Evolutionary conservation across 495 filamentous ascomycete genomes (phyloP), one percentile per base, ranked within the genome.

Genomic region (Amniculicola lignicola): DNA sequence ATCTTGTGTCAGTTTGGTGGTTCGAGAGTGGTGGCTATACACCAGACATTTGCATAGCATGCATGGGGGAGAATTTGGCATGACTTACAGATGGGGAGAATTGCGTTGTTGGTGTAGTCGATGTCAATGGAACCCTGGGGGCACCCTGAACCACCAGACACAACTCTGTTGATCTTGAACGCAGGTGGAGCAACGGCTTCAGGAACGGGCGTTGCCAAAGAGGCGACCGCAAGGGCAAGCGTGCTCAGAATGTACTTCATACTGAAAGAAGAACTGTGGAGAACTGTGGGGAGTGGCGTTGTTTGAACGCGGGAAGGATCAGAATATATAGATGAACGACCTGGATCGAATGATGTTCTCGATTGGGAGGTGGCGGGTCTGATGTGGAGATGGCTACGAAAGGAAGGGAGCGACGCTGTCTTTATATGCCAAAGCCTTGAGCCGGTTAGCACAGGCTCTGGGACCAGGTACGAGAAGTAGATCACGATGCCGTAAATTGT

Each of bases 81-180:
- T n/a, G 18, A 24, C 51, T 9, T 54, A 54, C 51, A 33, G 40
- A 61, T 61, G 35, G 61, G 61, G 12, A 63, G 49, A 28, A 63
- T 22, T 27, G 21, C 11, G 42, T 39, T 44, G 37, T 59, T 39
- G 29, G 54, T 45, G 23, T 39, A 63, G 55, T 50, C 37, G 36
- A 51, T 33, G 38, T 51, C 55, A 38, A 57, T 59, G 49, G 54
- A 52, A 27, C 55, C 61, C 37, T 63, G 61, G 11, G 61, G 61
- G 37, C 61, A 63, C 4, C 61, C 61, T 15, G 54, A 57, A 45
- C 61, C 61, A 37, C 61, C 61, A n/a, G 54, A 59, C 54, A 55
- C 31, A 28, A 62, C 43, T 21, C 31, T 54, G n/a, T 19, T 27
- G 59, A 62, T 58, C 23, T 51, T 55, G 58, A 50, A 55, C 14